These are phyloP conservation scores for Chlorella sp. DNA, from an alignment of 139 green algal genomes.

Conservation along the genomic window DNA sequence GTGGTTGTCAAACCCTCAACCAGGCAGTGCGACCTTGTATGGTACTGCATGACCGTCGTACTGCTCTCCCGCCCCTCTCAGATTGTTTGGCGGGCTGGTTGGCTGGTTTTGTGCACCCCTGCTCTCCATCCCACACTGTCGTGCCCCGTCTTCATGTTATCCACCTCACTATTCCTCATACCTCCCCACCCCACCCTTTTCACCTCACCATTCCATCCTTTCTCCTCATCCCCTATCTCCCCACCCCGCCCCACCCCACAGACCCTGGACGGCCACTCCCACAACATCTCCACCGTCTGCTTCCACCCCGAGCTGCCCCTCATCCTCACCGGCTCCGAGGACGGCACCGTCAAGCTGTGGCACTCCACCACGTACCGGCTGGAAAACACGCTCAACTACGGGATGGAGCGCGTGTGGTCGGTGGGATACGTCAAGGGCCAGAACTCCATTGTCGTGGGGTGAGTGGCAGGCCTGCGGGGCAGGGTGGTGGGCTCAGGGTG, in stretches of 20 bases:
- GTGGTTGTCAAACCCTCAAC: too few relatives aligned
- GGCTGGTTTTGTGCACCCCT: too few relatives aligned
- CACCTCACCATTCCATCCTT: constrained; percentile 50
- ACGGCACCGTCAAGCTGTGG: constrained; percentile 97
- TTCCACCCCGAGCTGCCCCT: constrained; percentile 99
- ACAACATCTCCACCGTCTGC: constrained; percentile 93
- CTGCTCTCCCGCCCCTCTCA: too few relatives aligned
- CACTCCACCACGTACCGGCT: constrained; percentile 96
- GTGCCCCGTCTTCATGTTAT: too few relatives aligned
- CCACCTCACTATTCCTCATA: too few relatives aligned
- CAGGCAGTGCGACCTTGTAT: too few relatives aligned
- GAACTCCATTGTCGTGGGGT: constrained; percentile 68
- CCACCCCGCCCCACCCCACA: not conserved
- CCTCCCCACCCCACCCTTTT: constrained; percentile 84
- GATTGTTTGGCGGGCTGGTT: too few relatives aligned
- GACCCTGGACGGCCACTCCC: constrained; percentile 53
- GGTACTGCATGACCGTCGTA: too few relatives aligned
- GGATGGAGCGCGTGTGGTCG: constrained; percentile 97
- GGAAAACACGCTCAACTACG: constrained; percentile 95
- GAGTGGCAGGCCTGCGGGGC: not conserved
- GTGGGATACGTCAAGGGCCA: constrained; percentile 87
- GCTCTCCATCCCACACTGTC: too few relatives aligned
- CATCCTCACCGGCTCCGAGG: constrained; percentile 95
- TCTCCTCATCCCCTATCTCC: not conserved
- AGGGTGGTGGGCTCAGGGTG: too few relatives aligned